Conservation (phyloP, 106 monocot genomes). For the Dioscorea dumetorum region DNA sequence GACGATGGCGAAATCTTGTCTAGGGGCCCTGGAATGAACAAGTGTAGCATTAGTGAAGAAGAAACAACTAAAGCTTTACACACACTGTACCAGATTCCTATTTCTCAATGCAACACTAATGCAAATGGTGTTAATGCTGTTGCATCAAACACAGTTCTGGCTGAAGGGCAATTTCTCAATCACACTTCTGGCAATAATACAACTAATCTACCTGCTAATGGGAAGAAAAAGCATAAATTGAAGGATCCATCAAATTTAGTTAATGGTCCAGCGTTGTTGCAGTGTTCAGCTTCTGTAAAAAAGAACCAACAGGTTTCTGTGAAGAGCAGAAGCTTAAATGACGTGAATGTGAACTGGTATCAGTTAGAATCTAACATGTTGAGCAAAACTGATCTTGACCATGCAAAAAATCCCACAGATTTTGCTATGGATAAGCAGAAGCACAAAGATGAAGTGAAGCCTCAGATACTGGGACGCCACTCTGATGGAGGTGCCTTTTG, state of each 20-base stretch:
- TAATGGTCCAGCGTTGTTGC: background rate
- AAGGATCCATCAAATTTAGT: conserved; percentile 10
- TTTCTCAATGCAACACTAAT: conserved; percentile 5
- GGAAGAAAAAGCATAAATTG: conserved; percentile 18
- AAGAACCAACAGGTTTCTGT: conserved; percentile 16
- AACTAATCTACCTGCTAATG: background rate
- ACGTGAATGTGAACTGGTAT: conserved; percentile 29
- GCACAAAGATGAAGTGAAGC: conserved; percentile 31
- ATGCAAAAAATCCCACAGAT: conserved; percentile 28
- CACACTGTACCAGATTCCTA: conserved; percentile 23
- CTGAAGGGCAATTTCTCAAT: conserved; percentile 5
- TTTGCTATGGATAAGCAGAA: conserved; percentile 24
- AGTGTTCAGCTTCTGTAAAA: conserved; percentile 15
- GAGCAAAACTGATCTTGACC: conserved; percentile 14
- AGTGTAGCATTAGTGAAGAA: conserved; percentile 31
- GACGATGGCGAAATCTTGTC: background rate
- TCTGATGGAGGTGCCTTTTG: conserved; percentile 52
- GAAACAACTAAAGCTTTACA: conserved; percentile 36
- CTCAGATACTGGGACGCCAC: conserved; percentile 19
- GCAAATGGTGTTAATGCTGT: conserved; percentile 11
- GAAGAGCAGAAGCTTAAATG: conserved; percentile 28
- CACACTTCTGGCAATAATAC: conserved; percentile 8
- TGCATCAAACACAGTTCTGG: conserved; percentile 4
- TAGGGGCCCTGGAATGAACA: conserved; percentile 49
- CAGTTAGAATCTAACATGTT: conserved; percentile 18